Percentiles rank a stretch among this genome's conserved stretches.
Conservation (phyloP, 257 asterid genomes). For the Misopates orontium region DNA sequence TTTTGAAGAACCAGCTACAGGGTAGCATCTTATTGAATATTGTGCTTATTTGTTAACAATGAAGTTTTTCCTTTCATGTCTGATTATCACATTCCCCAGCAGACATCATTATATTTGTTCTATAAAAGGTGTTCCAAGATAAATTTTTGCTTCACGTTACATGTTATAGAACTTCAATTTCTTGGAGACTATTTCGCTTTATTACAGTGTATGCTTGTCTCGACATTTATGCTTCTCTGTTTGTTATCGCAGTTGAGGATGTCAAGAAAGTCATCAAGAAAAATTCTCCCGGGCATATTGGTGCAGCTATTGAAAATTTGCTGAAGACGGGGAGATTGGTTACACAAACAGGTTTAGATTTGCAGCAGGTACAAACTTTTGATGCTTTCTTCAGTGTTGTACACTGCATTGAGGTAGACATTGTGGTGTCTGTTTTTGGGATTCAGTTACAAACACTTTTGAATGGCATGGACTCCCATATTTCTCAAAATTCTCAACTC, state of each 20-base stretch:
- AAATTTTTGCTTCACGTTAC: not conserved
- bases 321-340: constrained; percentile 83
- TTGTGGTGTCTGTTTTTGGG: no score
- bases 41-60: not conserved
- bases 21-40: no score
- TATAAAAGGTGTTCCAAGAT: constrained; percentile 12
- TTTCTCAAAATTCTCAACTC: no score
- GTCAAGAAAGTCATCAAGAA: constrained; percentile 62
- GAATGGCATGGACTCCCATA: no score
- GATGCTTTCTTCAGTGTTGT: constrained; percentile 23
- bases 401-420: not conserved
- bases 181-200: constrained; percentile 9
- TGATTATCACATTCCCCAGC: constrained; percentile 2
- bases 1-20: not conserved
- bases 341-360: constrained; percentile 78
- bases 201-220: constrained; percentile 7
- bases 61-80: constrained; percentile 6
- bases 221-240: constrained; percentile 26
- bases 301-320: constrained; percentile 73
- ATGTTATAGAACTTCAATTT: not conserved
- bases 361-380: constrained; percentile 74
- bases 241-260: constrained; percentile 60
- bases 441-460: no score
- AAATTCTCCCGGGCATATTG: constrained; percentile 60
- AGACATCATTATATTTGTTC: not conserved